Evolutionary conservation across 768 basidiomycete species (phyloP).

Genomic region (Kwoniella sp.): DNA sequence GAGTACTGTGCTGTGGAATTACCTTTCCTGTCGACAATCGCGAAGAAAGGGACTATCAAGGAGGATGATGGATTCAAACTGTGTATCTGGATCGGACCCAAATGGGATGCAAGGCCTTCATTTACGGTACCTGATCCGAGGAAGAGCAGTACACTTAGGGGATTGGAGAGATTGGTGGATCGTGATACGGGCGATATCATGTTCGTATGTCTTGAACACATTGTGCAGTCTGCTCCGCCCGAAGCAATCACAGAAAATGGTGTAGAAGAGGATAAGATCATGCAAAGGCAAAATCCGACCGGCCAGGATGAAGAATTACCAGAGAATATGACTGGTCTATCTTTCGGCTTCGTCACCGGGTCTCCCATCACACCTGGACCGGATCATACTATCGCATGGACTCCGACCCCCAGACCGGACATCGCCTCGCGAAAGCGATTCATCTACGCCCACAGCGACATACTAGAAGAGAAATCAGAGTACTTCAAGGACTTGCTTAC

Average conservation of each 20-base stretch:
- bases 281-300: too few relatives aligned
- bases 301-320: slow-evolving; percentile 3
- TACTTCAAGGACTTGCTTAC: slow-evolving; percentile 76
- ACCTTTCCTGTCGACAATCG: slow-evolving; percentile 65
- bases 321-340: slow-evolving; percentile 15
- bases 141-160: slow-evolving; percentile 41
- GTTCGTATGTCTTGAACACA: slow-evolving; percentile 71
- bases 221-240: slow-evolving; percentile 41
- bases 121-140: slow-evolving; percentile 10
- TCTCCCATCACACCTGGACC: slow-evolving; percentile 54
- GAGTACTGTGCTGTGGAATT: slow-evolving; percentile 76
- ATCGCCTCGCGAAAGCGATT: slow-evolving; percentile 66
- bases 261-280: too few relatives aligned
- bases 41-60: slow-evolving; percentile 64
- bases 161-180: slow-evolving; percentile 71
- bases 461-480: slow-evolving; percentile 72
- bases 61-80: slow-evolving; percentile 72
- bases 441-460: slow-evolving; percentile 78
- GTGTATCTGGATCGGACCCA: slow-evolving; percentile 67
- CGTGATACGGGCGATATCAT: slow-evolving; percentile 74
- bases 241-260: too few relatives aligned
- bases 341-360: too few relatives aligned
- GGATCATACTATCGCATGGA: slow-evolving; percentile 26
- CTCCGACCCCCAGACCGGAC: background rate
- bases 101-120: background rate